A percentile compares a stretch with the other conserved stretches of the same genome.
Evolutionary conservation across 1,284 basidiomycete species (phyloP).

Genomic region (Pterulicium gracile): DNA sequence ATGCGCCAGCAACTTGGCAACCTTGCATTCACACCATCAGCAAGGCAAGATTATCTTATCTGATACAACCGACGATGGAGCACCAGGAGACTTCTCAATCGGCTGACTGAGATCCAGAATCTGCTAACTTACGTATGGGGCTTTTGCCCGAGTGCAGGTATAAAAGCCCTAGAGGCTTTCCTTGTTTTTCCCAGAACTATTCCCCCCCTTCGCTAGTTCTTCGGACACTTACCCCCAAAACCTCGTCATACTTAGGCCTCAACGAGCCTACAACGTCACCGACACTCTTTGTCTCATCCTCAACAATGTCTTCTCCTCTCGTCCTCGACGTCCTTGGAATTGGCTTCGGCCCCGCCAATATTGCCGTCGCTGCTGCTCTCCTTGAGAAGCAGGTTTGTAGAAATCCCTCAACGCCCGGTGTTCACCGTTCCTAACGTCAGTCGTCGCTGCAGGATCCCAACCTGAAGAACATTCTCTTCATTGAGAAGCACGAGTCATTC

Average conservation of each 20-base stretch:
- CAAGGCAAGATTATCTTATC: no score
- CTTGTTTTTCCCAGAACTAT: neutral
- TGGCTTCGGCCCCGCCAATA: constrained; percentile 51
- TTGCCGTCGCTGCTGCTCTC: constrained; percentile 46
- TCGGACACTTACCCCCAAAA: neutral
- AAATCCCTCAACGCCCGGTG: constrained; percentile 1
- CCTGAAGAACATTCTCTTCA: constrained; percentile 33
- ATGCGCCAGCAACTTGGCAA: no score
- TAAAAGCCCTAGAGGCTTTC: no score
- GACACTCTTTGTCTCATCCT: constrained; percentile 1
- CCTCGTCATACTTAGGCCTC: neutral
- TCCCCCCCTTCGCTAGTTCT: neutral
- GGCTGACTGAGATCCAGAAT: no score
- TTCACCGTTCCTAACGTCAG: neutral
- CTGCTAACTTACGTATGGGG: no score
- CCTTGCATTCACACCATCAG: no score
- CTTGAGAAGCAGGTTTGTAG: constrained; percentile 25
- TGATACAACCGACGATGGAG: no score
- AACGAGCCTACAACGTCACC: neutral
- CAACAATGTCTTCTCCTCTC: constrained; percentile 10
- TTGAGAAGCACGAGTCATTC: constrained; percentile 39
- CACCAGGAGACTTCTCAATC: no score
- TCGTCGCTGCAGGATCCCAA: constrained; percentile 10
- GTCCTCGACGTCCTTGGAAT: constrained; percentile 40
- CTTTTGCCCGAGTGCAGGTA: no score